phyloP scores from a whole-genome alignment of 2,329 filamentous ascomycete genomes.

The Colletotrichum endophyticum region DNA sequence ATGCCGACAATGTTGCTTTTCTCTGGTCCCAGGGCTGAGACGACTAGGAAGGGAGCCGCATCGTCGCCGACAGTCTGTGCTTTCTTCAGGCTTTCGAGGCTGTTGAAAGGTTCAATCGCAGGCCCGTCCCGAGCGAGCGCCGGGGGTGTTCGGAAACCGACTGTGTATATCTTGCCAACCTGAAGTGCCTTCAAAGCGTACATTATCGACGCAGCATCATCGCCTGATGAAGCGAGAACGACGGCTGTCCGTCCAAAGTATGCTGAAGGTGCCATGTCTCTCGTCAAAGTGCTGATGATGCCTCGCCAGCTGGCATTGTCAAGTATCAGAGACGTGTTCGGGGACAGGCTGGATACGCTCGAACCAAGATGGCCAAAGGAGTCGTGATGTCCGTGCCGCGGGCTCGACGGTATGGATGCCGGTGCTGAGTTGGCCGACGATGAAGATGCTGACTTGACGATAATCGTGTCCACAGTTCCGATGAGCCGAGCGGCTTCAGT shows the following conservation, averaged over 20 bases:
- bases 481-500: constrained; percentile 81
- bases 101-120: constrained; percentile 80
- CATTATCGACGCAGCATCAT: constrained; percentile 79
- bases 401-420: constrained; percentile 53
- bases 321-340: constrained; percentile 67
- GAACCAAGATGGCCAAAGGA: constrained; percentile 21
- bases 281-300: constrained; percentile 79
- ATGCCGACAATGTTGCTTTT: constrained; percentile 82
- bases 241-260: constrained; percentile 79
- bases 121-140: constrained; percentile 67
- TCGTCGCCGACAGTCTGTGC: constrained; percentile 54
- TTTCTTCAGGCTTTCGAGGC: constrained; percentile 66
- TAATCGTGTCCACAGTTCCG: constrained; percentile 82
- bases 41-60: constrained; percentile 76
- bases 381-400: constrained; percentile 39
- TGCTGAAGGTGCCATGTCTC: constrained; percentile 82
- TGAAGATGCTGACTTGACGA: constrained; percentile 60
- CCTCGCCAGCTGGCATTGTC: constrained; percentile 89
- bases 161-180: constrained; percentile 81
- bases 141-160: constrained; percentile 74
- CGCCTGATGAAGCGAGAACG: constrained; percentile 73
- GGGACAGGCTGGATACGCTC: constrained; percentile 35
- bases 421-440: constrained; percentile 49
- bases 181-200: constrained; percentile 79
- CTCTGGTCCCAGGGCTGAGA: constrained; percentile 79